Conservation (phyloP, 305 asterid species). For the Rubia peregrina region DNA sequence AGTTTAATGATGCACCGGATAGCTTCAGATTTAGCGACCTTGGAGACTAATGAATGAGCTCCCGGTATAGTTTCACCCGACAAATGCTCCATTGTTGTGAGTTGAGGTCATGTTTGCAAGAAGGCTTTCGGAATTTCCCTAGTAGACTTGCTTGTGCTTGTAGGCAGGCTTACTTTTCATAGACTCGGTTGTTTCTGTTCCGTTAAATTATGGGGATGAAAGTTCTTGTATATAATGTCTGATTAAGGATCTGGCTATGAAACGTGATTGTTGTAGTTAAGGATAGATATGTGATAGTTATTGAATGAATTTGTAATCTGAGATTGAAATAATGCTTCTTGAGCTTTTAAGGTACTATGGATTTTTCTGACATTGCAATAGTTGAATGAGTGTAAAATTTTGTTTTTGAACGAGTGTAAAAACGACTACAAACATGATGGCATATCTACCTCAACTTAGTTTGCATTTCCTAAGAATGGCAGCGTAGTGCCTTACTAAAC, state of each 20-base stretch:
- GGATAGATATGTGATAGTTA: not conserved
- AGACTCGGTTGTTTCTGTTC: not conserved
- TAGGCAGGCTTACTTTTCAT: not conserved
- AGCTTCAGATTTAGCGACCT: slow-evolving; percentile 44
- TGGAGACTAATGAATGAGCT: slow-evolving; percentile 29
- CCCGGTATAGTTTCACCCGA: slow-evolving; percentile 4
- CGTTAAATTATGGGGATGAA: not conserved
- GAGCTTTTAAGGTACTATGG: not conserved
- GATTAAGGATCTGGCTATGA: not conserved
- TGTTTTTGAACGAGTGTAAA: not conserved
- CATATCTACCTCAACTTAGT: not conserved
- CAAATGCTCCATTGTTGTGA: slow-evolving; percentile 3
- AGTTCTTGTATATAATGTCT: slow-evolving; percentile 14
- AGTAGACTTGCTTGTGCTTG: not conserved
- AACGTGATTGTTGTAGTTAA: not conserved
- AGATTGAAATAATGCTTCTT: not conserved
- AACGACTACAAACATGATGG: too few relatives aligned
- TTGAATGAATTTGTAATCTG: not conserved
- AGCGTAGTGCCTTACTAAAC: not conserved
- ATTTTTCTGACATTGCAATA: not conserved
- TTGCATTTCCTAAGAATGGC: not conserved
- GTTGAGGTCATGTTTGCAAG: not conserved
- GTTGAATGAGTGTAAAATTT: not conserved
- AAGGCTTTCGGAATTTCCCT: not conserved
- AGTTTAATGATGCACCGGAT: slow-evolving; percentile 42